These are phyloP conservation scores for Diaporthe vaccinii DNA, from an alignment of 2,329 filamentous ascomycete species.

Conservation along the genomic window DNA sequence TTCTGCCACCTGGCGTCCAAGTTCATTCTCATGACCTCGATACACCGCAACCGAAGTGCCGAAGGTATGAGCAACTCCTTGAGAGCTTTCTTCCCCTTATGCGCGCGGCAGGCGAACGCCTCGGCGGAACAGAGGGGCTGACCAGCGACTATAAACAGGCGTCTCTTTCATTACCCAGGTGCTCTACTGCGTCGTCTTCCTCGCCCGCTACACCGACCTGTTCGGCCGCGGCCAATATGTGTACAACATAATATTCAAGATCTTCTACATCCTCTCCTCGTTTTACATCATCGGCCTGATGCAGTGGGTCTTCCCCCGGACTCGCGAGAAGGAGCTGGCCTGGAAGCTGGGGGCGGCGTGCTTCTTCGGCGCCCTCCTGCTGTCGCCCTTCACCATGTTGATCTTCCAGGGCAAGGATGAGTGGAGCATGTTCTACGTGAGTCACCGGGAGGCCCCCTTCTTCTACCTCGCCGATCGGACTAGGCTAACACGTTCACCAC, in stretches of 20 bases:
- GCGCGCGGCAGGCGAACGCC: neutral
- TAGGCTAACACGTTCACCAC: conserved; percentile 41
- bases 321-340: conserved; percentile 90
- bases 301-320: conserved; percentile 87
- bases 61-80: conserved; percentile 69
- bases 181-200: conserved; percentile 89
- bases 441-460: conserved; percentile 43
- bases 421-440: conserved; percentile 66
- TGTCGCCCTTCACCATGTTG: conserved; percentile 80
- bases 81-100: neutral
- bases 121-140: conserved; percentile 27
- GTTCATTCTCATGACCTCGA: conserved; percentile 90
- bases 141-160: conserved; percentile 62
- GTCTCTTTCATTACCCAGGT: conserved; percentile 93
- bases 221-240: conserved; percentile 65
- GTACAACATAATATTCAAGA: conserved; percentile 88
- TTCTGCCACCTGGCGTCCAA: conserved; percentile 88
- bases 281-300: conserved; percentile 91
- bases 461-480: neutral
- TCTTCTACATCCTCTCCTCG: conserved; percentile 87
- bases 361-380: conserved; percentile 72
- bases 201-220: conserved; percentile 88
- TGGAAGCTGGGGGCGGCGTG: conserved; percentile 88
- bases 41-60: conserved; percentile 88
- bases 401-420: conserved; percentile 68